phyloP scores from a whole-genome alignment of 208 protist species.

The Baffinella frigidus region DNA sequence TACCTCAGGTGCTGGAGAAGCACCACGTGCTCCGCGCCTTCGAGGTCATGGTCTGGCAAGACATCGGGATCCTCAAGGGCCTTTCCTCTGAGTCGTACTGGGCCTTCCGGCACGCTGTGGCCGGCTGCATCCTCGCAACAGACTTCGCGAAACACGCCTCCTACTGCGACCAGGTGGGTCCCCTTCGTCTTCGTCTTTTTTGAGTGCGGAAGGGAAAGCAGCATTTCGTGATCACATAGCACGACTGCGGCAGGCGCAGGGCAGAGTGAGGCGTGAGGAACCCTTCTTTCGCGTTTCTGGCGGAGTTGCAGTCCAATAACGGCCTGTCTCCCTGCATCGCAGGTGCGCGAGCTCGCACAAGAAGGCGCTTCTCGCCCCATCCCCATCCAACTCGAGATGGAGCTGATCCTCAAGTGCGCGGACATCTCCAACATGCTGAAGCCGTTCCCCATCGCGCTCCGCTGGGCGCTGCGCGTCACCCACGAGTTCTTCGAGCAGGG shows the following conservation, averaged over 20 bases:
- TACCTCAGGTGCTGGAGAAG: slow-evolving; percentile 42
- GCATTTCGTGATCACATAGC: too few relatives aligned
- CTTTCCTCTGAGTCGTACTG: neutral
- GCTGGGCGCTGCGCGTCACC: neutral
- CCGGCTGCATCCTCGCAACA: neutral
- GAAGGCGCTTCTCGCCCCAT: too few relatives aligned
- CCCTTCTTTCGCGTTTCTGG: too few relatives aligned
- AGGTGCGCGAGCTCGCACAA: too few relatives aligned
- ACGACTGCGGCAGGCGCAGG: too few relatives aligned
- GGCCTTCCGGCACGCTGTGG: neutral
- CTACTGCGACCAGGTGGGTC: too few relatives aligned
- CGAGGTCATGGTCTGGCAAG: neutral
- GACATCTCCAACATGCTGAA: neutral
- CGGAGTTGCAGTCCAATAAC: neutral
- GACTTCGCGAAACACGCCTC: neutral
- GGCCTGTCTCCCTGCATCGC: too few relatives aligned
- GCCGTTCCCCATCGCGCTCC: neutral
- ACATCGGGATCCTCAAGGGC: neutral
- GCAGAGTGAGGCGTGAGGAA: too few relatives aligned
- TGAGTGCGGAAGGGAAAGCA: neutral
- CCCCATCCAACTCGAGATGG: too few relatives aligned
- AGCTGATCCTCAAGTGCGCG: neutral
- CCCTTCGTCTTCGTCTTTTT: too few relatives aligned
- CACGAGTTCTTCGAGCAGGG: slow-evolving; percentile 19
- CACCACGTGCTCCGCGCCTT: neutral